These are phyloP conservation scores for Cudoniella acicularis DNA, from an alignment of 495 filamentous ascomycete genomes.

Conservation along the genomic window DNA sequence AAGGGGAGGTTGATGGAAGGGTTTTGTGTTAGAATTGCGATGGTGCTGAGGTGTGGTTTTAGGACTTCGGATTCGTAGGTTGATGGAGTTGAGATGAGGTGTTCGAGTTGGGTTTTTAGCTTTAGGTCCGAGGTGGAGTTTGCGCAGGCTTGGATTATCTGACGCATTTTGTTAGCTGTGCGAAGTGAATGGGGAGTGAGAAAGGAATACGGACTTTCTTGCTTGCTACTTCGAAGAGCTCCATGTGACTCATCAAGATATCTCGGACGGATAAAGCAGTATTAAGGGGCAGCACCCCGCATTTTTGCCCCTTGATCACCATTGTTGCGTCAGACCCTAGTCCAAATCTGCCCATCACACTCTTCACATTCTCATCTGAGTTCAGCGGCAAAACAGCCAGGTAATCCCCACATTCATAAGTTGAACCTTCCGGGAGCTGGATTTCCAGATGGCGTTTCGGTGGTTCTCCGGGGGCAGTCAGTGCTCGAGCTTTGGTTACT, in stretches of 20 bases:
- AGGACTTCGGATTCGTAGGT: not conserved
- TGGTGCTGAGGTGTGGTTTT: conserved; percentile 50
- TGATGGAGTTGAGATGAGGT: not conserved
- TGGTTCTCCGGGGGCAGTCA: conserved; percentile 39
- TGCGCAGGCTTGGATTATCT: not conserved
- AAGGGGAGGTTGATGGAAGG: conserved; percentile 52
- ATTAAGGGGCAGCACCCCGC: conserved; percentile 46
- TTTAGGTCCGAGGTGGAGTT: not conserved
- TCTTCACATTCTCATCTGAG: conserved; percentile 50
- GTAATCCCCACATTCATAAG: conserved; percentile 69
- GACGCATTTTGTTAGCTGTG: conserved; percentile 35
- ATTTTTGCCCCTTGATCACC: conserved; percentile 53
- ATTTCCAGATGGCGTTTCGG: conserved; percentile 63
- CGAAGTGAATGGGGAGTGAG: conserved; percentile 47
- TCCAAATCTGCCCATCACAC: conserved; percentile 20
- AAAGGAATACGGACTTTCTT: conserved; percentile 41
- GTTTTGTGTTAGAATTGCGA: conserved; percentile 59
- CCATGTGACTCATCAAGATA: conserved; percentile 41
- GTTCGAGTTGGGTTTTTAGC: not conserved
- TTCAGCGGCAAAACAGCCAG: conserved; percentile 69
- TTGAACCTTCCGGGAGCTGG: conserved; percentile 57
- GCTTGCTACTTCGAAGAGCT: conserved; percentile 50
- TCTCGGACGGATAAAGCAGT: conserved; percentile 46
- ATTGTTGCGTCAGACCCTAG: conserved; percentile 8
- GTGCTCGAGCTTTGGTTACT: not conserved